Evolutionary conservation across 2,329 filamentous ascomycete genomes (phyloP).

Genomic region (Colletotrichum aenigma): DNA sequence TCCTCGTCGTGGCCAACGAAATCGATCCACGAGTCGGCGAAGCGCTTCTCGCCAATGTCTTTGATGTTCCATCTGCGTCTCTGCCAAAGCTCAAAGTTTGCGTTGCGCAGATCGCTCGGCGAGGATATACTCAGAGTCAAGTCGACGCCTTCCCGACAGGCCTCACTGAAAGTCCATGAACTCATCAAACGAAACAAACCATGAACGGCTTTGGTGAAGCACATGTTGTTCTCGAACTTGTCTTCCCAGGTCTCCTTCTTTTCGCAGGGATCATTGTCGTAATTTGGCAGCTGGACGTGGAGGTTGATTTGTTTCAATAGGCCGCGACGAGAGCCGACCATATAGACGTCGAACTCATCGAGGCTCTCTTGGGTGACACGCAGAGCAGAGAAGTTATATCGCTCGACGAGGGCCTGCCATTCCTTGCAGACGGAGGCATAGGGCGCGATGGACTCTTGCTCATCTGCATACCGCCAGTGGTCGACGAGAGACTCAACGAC

Average conservation of each 20-base stretch:
- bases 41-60: slow-evolving; percentile 25
- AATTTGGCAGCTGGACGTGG: slow-evolving; percentile 25
- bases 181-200: slow-evolving; percentile 26
- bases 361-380: slow-evolving; percentile 21
- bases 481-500: slow-evolving; percentile 20
- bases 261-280: slow-evolving; percentile 22
- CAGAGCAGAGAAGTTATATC: slow-evolving; percentile 25
- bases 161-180: slow-evolving; percentile 22
- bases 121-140: slow-evolving; percentile 21
- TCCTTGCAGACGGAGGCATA: slow-evolving; percentile 29
- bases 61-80: slow-evolving; percentile 20
- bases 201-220: slow-evolving; percentile 26
- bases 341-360: slow-evolving; percentile 22
- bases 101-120: slow-evolving; percentile 24
- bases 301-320: slow-evolving; percentile 25
- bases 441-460: slow-evolving; percentile 15
- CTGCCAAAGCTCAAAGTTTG: slow-evolving; percentile 22
- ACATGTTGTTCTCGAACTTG: slow-evolving; percentile 27
- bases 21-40: slow-evolving; percentile 21
- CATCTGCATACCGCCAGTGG: slow-evolving; percentile 20
- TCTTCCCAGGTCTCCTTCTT: slow-evolving; percentile 27
- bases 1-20: slow-evolving; percentile 22
- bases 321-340: slow-evolving; percentile 23
- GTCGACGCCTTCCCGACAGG: slow-evolving; percentile 14
- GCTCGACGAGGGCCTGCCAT: slow-evolving; percentile 29